Evolutionary conservation across 768 basidiomycete genomes (phyloP), one percentile per base, ranked within the genome.

Genomic region (Stropharia rugosoannulata): DNA sequence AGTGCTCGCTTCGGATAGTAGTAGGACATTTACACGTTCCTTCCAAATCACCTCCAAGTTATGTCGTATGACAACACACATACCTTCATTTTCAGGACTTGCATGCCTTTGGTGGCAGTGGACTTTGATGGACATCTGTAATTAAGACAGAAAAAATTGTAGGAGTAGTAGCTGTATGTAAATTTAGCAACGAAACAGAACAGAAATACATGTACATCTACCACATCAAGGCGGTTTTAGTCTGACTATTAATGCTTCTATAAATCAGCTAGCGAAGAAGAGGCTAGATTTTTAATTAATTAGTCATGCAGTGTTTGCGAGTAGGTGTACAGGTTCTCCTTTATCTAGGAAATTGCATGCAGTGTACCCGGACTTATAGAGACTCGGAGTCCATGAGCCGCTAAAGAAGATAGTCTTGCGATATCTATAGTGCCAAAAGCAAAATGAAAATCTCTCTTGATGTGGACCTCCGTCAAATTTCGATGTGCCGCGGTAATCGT

Each of bases 321-420:
- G 9, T 6, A 32, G 9, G 9, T 32, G 29, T 7, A 32, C 6
- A 32, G 22, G 22, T 4, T 22, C 22, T 22, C 22, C n/a, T n/a
- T n/a, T n/a, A 22, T 22, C 22, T 22, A 22, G 22, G 22, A 22
- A 22, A 22, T 22, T 22, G 4, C 36, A 13, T 44, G 18, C 36
- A 52, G 43, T 18, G 42, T 36, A 16, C 51, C 51, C 18, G 51
- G 41, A 19, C 41, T 43, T 36, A 44, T 44, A 35, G 51, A 52
- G 36, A 52, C n/a, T 16, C 42, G 51, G 9, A 52, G 42, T 35
- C 41, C 51, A 29, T 44, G 13, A 19, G 51, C 37, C 32, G 10
- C n/a, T 41, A 52, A 36, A 1, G n/a, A 35, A 8, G 51, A 52
- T 19, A 52, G 42, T 32, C 18, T 35, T 12, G 18, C 8, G 19